These are phyloP conservation scores for Auriscalpium microsporum DNA, from an alignment of 768 basidiomycete genomes.

Conservation along the genomic window DNA sequence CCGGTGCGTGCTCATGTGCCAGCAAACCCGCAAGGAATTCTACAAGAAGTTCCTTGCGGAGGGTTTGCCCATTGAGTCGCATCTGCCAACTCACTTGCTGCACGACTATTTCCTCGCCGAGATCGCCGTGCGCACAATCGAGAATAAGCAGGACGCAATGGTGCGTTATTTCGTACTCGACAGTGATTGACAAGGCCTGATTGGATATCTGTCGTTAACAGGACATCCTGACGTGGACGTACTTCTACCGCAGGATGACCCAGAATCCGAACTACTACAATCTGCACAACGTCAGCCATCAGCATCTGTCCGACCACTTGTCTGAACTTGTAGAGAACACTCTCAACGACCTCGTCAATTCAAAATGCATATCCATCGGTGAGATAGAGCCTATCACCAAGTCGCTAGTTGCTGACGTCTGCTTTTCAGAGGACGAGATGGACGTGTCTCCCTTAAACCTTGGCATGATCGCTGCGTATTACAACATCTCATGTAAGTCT, in stretches of 20 bases:
- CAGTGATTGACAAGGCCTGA: neutral
- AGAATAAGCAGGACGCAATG: constrained; percentile 98
- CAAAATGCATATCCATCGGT: constrained; percentile 92
- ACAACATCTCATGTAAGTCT: constrained; percentile 79
- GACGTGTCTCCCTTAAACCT: constrained; percentile 86
- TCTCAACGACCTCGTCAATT: constrained; percentile 81
- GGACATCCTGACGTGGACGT: constrained; percentile 98
- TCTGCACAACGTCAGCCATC: constrained; percentile 89
- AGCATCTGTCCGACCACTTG: constrained; percentile 90
- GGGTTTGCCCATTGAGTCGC: constrained; percentile 96
- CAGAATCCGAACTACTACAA: constrained; percentile 97
- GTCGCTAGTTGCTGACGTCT: neutral
- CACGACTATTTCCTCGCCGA: constrained; percentile 99
- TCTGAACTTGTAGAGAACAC: constrained; percentile 96
- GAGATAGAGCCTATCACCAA: constrained; percentile 10
- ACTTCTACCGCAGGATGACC: constrained; percentile 95
- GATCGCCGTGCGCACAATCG: constrained; percentile 96
- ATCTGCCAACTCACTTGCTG: constrained; percentile 79
- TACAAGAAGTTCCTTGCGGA: constrained; percentile 98
- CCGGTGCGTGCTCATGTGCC: constrained; percentile 94
- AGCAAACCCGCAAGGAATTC: constrained; percentile 96
- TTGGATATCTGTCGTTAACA: constrained; percentile 18
- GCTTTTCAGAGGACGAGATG: constrained; percentile 76
- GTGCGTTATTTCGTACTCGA: constrained; percentile 29
- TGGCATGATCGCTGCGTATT: constrained; percentile 98